A percentile compares a stretch with the other conserved stretches of the same genome.
Conservation (phyloP, 2,329 filamentous ascomycete species). For the Ophiosphaerella herpotricha region DNA sequence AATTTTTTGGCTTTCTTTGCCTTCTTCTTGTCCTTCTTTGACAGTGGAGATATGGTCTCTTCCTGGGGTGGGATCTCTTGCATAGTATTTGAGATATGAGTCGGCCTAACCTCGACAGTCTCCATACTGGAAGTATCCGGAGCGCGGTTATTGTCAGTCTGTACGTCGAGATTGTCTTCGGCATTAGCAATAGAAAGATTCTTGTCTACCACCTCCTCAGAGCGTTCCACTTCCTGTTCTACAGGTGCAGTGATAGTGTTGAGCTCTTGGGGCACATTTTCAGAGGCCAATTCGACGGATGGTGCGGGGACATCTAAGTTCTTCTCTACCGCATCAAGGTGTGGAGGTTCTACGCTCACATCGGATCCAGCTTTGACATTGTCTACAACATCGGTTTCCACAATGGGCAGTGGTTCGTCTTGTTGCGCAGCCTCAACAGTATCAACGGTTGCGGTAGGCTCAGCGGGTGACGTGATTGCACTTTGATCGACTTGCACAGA, state of each 20-base stretch:
- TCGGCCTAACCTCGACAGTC: conserved; percentile 1
- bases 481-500: background rate
- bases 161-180: background rate
- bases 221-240: background rate
- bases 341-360: background rate
- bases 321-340: conserved; percentile 10
- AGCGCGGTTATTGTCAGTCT: background rate
- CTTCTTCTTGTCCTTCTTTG: conserved; percentile 39
- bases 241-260: background rate
- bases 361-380: background rate
- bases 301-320: conserved; percentile 9
- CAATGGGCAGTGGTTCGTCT: background rate
- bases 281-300: conserved; percentile 7
- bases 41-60: conserved; percentile 7
- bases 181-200: background rate
- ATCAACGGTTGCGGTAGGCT: background rate
- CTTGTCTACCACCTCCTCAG: background rate
- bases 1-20: conserved; percentile 20
- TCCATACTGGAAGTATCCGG: background rate
- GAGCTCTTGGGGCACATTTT: background rate
- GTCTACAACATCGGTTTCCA: background rate
- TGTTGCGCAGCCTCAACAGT: background rate
- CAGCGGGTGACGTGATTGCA: background rate
- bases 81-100: background rate
- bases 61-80: conserved; percentile 2